Percentiles rank a stretch among this genome's conserved stretches.
phyloP scores from a whole-genome alignment of 179 eudicot species.

The Corrigiola litoralis region DNA sequence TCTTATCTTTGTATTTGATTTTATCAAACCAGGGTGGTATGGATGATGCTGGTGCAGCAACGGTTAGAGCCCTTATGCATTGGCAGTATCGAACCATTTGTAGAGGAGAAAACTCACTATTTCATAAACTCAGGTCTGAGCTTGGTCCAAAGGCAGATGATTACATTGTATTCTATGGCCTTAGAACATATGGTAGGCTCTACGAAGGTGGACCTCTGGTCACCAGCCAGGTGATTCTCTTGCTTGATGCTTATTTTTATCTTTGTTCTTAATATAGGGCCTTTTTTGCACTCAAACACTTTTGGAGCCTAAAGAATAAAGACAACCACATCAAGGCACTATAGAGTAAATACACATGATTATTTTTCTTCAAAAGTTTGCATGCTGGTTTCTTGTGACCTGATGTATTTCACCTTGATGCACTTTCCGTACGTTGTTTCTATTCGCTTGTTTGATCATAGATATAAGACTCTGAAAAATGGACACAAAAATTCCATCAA shows the following conservation, averaged over 20 bases:
- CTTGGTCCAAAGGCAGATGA: slow-evolving; percentile 75
- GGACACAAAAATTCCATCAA: no score
- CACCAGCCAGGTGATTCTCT: slow-evolving; percentile 69
- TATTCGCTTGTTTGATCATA: no score
- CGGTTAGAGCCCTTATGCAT: slow-evolving; percentile 95
- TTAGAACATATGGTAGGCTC: slow-evolving; percentile 82
- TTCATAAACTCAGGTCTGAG: slow-evolving; percentile 56
- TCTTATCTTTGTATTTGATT: slow-evolving; percentile 21
- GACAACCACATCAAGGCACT: no score
- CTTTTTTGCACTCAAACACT: no score
- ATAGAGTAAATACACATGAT: not conserved
- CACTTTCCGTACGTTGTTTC: not conserved
- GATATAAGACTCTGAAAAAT: no score
- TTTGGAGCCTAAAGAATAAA: no score
- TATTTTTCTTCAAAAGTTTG: not conserved
- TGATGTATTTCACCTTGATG: not conserved
- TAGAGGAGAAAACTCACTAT: slow-evolving; percentile 77
- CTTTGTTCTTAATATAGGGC: not conserved
- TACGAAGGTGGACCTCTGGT: slow-evolving; percentile 82
- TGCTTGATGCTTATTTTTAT: not conserved
- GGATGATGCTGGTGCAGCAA: slow-evolving; percentile 96
- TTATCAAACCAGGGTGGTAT: slow-evolving; percentile 69
- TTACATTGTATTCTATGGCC: slow-evolving; percentile 92
- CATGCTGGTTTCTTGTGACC: not conserved
- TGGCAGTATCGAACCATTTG: slow-evolving; percentile 98